Base-by-base conservation (phyloP, 768 basidiomycete genomes). In the Brasilioporus rufonigricans region DNA sequence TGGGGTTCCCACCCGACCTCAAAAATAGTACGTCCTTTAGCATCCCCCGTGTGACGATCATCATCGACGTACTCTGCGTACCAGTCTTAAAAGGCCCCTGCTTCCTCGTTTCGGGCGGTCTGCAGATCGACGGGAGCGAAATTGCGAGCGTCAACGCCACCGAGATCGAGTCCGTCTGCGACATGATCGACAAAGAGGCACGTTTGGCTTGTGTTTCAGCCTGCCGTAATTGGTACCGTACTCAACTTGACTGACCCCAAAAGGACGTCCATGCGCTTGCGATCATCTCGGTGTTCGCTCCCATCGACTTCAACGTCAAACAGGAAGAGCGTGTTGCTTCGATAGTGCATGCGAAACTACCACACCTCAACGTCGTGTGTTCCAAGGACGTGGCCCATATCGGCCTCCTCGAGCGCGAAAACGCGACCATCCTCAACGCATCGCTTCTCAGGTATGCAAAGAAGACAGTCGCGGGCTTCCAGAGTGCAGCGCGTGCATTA, bases 371-470 rank as follows among this genome's bases (percentile, higher is more conserved):
- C 50, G 70, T 85, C 46, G 78, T 83, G 39, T 78, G 79, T 47
- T 80, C 81, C 26, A 78, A 79, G 46, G 77, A 82, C 50, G 83
- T 84, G 39, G 83, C 78, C 9, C 79, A 80, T 62, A 73, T 84
- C 23, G 82, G 83, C 32, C 73, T 86, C 48, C 68, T 86, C 16
- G 82, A 85, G 58, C 77, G 86, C 41, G 86, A 87, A 63, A 87
- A 87, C 52, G 86, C 86, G 0, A 69, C 83, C 14, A 86, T 87
- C 56, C 74, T 86, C 56, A 87, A 87, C 58, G 84, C 84, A 1
- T 81, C 85, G 3, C 78, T 87, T 60, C 74, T 83, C 33, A 68
- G 74, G 29, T 87, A 82, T 65, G 85, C 86, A 0, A 77, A 75
- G 46, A 73, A 72, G 45, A 84, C 84, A 1, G 78, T 86, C 38